Conservation (phyloP, 2,329 filamentous ascomycete species). For the Aspergillus tanneri region DNA sequence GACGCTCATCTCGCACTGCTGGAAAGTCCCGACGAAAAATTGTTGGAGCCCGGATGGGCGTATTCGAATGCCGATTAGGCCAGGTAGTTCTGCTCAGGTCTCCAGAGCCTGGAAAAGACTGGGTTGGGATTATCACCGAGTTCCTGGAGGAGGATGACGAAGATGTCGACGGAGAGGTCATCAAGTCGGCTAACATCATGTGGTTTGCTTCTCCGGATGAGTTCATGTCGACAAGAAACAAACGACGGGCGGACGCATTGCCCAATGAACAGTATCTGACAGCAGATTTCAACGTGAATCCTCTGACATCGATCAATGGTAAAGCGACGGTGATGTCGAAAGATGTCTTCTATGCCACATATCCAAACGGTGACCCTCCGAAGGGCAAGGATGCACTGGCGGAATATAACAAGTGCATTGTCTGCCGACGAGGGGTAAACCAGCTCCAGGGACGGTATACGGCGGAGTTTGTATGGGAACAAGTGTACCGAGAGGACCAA, state of each 20-base stretch:
- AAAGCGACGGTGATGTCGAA: constrained; percentile 78
- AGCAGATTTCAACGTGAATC: constrained; percentile 80
- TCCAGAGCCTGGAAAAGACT: constrained; percentile 80
- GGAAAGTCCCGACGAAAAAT: constrained; percentile 53
- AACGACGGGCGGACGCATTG: constrained; percentile 77
- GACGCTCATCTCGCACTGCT: constrained; percentile 31
- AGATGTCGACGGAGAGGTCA: constrained; percentile 50
- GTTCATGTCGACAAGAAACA: constrained; percentile 79
- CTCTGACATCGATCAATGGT: constrained; percentile 84
- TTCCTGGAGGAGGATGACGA: constrained; percentile 74
- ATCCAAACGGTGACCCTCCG: constrained; percentile 73
- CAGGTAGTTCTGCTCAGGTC: constrained; percentile 86
- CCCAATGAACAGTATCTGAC: constrained; percentile 92
- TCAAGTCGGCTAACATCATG: constrained; percentile 82
- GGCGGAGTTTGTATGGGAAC: constrained; percentile 87
- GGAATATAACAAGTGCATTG: constrained; percentile 80
- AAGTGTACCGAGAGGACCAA: constrained; percentile 68
- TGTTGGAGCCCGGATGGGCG: constrained; percentile 77
- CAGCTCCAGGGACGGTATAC: constrained; percentile 87
- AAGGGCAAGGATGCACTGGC: constrained; percentile 59
- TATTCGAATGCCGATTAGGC: constrained; percentile 75
- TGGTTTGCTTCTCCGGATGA: constrained; percentile 88
- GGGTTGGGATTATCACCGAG: constrained; percentile 85
- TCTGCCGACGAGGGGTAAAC: constrained; percentile 88
- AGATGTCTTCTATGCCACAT: constrained; percentile 63